A percentile compares a stretch with the other conserved stretches of the same genome.
phyloP scores from a whole-genome alignment of 371 early-diverging fungal genomes.

The Fennellomyces sp. region DNA sequence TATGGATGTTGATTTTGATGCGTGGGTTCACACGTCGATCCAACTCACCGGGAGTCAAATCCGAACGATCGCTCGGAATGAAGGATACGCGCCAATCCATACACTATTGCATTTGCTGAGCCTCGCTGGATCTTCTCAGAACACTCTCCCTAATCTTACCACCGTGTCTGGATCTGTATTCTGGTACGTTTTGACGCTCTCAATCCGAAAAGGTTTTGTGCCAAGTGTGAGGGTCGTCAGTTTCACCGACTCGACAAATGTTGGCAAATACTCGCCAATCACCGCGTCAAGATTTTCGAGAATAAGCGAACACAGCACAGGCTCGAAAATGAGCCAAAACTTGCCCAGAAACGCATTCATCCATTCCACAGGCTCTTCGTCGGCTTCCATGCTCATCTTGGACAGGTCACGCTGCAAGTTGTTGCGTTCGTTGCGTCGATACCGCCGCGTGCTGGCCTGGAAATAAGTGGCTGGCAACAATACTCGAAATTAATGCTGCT shows the following conservation, averaged over 20 bases:
- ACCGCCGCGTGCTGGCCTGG: conserved; percentile 64
- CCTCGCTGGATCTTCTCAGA: no score
- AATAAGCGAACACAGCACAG: conserved; percentile 80
- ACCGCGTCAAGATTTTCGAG: conserved; percentile 74
- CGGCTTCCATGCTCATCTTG: conserved; percentile 45
- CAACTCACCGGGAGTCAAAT: conserved; percentile 64
- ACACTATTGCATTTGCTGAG: no score
- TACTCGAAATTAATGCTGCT: not conserved
- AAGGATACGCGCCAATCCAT: conserved; percentile 96
- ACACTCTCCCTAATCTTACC: conserved; percentile 44
- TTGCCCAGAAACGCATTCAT: conserved; percentile 83
- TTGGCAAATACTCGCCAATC: conserved; percentile 80
- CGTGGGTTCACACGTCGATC: conserved; percentile 83
- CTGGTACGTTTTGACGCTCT: conserved; percentile 79
- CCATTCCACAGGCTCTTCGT: conserved; percentile 94
- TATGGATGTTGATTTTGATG: conserved; percentile 88
- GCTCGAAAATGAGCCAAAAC: conserved; percentile 97
- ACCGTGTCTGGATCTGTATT: conserved; percentile 82
- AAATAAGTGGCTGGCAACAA: conserved; percentile 63
- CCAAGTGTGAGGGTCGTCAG: conserved; percentile 97
- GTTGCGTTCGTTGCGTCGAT: conserved; percentile 64
- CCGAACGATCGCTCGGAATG: conserved; percentile 78
- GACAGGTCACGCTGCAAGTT: conserved; percentile 70
- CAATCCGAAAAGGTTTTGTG: conserved; percentile 91
- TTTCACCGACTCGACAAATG: conserved; percentile 87